Evolutionary conservation across 148 eudicot genomes (phyloP).

Genomic region (Spergularia bocconei): DNA sequence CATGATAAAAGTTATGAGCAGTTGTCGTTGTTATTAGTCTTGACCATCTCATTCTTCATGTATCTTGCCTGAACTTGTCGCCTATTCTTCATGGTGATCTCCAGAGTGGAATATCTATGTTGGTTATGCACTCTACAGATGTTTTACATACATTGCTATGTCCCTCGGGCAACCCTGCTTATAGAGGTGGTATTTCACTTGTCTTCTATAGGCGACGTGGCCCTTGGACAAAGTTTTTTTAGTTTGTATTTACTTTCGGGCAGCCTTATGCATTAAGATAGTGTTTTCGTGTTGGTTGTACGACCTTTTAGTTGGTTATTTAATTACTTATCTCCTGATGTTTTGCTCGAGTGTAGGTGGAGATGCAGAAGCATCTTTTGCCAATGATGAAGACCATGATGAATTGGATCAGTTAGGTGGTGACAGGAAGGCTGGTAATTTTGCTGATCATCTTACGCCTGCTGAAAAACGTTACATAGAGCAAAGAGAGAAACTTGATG

Average conservation of each 20-base stretch:
- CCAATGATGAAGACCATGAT: constrained; percentile 33
- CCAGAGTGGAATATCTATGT: not conserved
- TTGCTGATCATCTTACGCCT: constrained; percentile 65
- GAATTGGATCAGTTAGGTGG: constrained; percentile 29
- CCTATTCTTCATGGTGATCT: not conserved
- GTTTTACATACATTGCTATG: not conserved
- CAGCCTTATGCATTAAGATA: not conserved
- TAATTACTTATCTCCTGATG: not conserved
- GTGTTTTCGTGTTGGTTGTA: not conserved
- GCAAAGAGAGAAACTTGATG: constrained; percentile 72
- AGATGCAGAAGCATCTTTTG: constrained; percentile 29
- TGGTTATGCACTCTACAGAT: not conserved
- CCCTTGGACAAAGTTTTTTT: not conserved
- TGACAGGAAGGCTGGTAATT: constrained; percentile 39
- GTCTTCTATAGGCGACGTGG: not conserved
- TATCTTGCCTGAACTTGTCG: not conserved
- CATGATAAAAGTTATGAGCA: not conserved
- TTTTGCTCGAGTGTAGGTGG: constrained; percentile 29
- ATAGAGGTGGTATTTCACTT: not conserved
- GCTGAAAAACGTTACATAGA: constrained; percentile 95
- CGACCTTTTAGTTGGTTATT: no score
- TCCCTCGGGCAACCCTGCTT: not conserved
- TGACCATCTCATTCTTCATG: not conserved
- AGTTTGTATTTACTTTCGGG: not conserved
- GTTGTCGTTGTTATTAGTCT: not conserved